Evolutionary conservation across 306 rosid genomes (phyloP), one percentile per base, ranked within the genome.

Genomic region (Mimosa pudica): DNA sequence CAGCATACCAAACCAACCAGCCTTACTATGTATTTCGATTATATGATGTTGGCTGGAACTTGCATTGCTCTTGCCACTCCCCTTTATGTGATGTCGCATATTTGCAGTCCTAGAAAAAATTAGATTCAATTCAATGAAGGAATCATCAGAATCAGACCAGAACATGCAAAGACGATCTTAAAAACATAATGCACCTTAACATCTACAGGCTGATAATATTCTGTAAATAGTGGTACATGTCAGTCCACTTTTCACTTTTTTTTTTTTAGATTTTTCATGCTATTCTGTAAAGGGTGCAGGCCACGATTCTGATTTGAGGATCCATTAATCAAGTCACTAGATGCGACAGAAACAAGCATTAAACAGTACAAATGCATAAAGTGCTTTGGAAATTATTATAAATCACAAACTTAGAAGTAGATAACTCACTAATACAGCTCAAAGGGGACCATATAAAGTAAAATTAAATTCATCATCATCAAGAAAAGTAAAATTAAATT

Each of bases 1-100:
- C 1, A 24, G 30, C 30, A 24, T 24, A 24, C 30, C 30, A 24
- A 24, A 24, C 30, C 30, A 24, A 24, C 30, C 30, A 24, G 30
- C 30, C 92, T 74, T 85, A 95, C 98, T 87, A 92, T 62, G 96
- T 88, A 79, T 90, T 94, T 24, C 97, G 98, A 79, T 95, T 97
- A 91, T 82, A 92, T 24, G 98, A 92, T 8, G 98, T 95, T 75
- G 98, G 98, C 97, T 98, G 92, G 69, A 91, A 63, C 82, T 92
- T 95, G 90, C 97, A 92, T 65, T 95, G 98, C 80, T 92, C 98
- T 83, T 89, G 97, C 98, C 98, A 92, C 85, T 92, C 97, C 83
- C 90, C 97, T 86, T 95, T 95, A n/a, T 48, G 98, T 41, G 80
- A 82, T 73, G 98, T 93, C 13, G 88, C 94, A 86, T 82, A 84